Evolutionary conservation across 1,284 basidiomycete species (phyloP), one percentile per base, ranked within the genome.

Genomic region (Irpex sp.): DNA sequence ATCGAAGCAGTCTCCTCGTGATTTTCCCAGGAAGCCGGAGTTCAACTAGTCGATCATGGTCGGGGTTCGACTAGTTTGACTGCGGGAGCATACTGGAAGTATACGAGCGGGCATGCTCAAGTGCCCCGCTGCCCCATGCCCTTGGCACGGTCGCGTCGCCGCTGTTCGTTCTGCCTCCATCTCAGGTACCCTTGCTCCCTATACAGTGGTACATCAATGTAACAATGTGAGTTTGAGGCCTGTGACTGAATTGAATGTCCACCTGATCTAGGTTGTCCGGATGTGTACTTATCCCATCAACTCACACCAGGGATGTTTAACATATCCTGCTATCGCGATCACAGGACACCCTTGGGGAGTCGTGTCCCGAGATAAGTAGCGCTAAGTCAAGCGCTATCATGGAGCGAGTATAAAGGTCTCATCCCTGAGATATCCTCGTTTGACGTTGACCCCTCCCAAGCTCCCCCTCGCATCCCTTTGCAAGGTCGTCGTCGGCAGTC

Each of bases 401-500:
- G n/a, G 49, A n/a, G 11, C n/a, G 49, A 50, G 19, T 50, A 50
- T 50, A 50, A 50, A 50, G 19, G 49, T 21, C 49, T 50, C 8
- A 50, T 21, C 17, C 17, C n/a, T 21, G 49, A 50, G 49, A 21
- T 50, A 50, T 13, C 11, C 49, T 8, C 49, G 15, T 21, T 8
- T 9, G 17, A 50, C 57, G 26, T 26, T 26, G 26, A 26, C 37
- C 51, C 15, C 57, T 35, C 37, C 11, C 58, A 43, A 17, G 36
- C 60, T 55, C 43, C 61, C 39, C 55, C 4, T 26, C 54, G 26
- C 26, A 26, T 49, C 57, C 47, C 51, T 53, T 56, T 31, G n/a
- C 49, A 26, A 26, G 26, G 26, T 26, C 66, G 59, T 61, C 63
- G 21, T 55, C 60, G 58, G 50, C 31, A n/a, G 54, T 59, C 37